Base-by-base conservation (phyloP, 2,329 filamentous ascomycete species). In the Ilyonectria robusta region DNA sequence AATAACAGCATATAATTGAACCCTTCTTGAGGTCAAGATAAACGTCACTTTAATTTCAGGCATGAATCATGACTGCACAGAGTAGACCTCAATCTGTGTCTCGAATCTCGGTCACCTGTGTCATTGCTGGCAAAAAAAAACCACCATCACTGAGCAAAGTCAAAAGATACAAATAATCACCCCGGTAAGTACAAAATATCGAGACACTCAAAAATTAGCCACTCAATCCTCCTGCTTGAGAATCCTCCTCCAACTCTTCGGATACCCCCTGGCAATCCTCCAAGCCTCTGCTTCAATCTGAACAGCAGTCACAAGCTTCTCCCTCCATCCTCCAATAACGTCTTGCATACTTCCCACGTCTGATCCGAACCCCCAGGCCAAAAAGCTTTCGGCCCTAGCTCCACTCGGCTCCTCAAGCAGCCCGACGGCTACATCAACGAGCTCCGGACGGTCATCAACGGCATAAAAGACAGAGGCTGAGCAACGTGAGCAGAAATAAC, bases 401-500 rank as follows among this genome's bases (percentile, higher is more conserved):
- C 86, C 85, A 40, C 83, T 80, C 0, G 79, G 78, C 0, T 82
- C 75, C n/a, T 82, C 75, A 2, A 88, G 59, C 4, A 87, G 63
- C 0, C 85, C 85, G 3, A 85, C 68, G 0, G 84, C 81, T 1
- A 88, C 62, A 50, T 86, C 83, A 1, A 86, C 75, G 8, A 83
- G 66, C 0, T 81, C 76, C 0, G 81, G 77, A 2, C 82, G 75
- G 4, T 78, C 73, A 17, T 84, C 81, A 0, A 72, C 72, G 0
- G 81, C 79, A 63, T 84, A 87, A 61, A 87, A 86, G 0, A 86
- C 77, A 11, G 70, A 76, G 0, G 85, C 84, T 0, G 84, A 85
- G 74, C 86, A 88, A 1, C 68, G 77, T 0, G 79, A 80, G 73
- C 85, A 88, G 66, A 84, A 87, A 65, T 85, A 87, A 1, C 85